Base-by-base conservation (phyloP, 257 asterid species). In the Solanum dulcamara region DNA sequence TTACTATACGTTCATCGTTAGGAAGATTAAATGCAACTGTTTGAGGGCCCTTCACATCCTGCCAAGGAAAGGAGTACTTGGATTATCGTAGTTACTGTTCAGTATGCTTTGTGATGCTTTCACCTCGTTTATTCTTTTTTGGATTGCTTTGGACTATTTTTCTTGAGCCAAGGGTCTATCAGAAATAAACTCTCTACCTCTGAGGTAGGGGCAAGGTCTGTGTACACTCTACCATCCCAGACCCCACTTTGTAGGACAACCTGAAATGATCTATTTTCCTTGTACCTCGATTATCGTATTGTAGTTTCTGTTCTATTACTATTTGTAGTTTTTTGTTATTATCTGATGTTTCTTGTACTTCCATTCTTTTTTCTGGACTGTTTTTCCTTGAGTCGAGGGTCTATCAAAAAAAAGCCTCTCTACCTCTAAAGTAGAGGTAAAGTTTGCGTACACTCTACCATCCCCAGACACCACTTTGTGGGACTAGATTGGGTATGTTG, bases 31-130 rank as follows among this genome's bases (percentile, higher is more conserved):
- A 96, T 44, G 99, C 99, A 83, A 92, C 97, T 86, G 99, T 95
- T 89, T 96, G 99, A 85, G 99, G 99, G 83, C 98, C 99, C 90
- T 95, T 94, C 81, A 96, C 98, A 46, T 96, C 98, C 99, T 95
- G 93, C 67, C 87, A 90, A 51, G 67, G 48, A 83, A 83, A 26
- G n/a, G 85, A 83, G 66, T 57, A 57, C 30, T 57, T 57, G 14
- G 66, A 57, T 22, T 57, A 57, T 57, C n/a, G 28, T 57, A 57
- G 28, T 22, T 57, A 57, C 64, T 22, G 30, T 22, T 57, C 30
- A 22, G 30, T 57, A 57, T 57, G 64, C 28, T 57, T 57, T 22
- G 30, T 22, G 64, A 57, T 57, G 64, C 30, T 57, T 57, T 57
- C 28, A 57, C 64, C 64, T 55, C 1, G 14, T 22, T 57, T 57